Evolutionary conservation across 805 yeast genomes (phyloP).

Genomic region (Wickerhamiella dianesei): DNA sequence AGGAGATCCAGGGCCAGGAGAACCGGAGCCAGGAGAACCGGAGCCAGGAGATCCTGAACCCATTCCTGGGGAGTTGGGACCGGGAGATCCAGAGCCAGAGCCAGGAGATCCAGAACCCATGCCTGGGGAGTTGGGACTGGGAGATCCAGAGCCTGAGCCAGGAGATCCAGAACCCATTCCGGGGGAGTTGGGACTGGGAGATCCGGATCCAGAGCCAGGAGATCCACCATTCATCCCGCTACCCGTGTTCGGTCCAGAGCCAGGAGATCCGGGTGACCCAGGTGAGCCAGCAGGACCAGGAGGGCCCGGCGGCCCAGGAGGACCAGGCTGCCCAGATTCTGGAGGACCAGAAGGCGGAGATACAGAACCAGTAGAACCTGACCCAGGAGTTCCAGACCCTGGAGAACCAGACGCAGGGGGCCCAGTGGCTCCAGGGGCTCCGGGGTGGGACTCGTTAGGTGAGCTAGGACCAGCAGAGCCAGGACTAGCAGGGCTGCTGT

Average conservation of each 20-base stretch:
- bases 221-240: background rate
- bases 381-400: constrained; percentile 1
- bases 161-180: background rate
- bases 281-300: constrained; percentile 1
- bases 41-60: background rate
- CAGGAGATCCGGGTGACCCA: constrained; percentile 1
- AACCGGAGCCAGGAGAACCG: background rate
- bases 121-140: background rate
- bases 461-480: background rate
- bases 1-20: background rate
- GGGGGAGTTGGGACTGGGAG: background rate
- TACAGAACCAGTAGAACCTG: background rate
- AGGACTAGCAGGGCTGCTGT: background rate
- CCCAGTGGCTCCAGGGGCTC: too few relatives aligned
- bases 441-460: too few relatives aligned
- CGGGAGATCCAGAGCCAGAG: background rate
- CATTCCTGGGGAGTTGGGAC: background rate
- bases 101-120: background rate
- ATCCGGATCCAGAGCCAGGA: background rate
- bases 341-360: background rate
- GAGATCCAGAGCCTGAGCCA: background rate
- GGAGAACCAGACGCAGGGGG: background rate
- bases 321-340: background rate
- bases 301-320: too few relatives aligned
- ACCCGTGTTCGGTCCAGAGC: constrained; percentile 1